Conservation (phyloP, 163 green algal species). For the Scenedesmus sp. region DNA sequence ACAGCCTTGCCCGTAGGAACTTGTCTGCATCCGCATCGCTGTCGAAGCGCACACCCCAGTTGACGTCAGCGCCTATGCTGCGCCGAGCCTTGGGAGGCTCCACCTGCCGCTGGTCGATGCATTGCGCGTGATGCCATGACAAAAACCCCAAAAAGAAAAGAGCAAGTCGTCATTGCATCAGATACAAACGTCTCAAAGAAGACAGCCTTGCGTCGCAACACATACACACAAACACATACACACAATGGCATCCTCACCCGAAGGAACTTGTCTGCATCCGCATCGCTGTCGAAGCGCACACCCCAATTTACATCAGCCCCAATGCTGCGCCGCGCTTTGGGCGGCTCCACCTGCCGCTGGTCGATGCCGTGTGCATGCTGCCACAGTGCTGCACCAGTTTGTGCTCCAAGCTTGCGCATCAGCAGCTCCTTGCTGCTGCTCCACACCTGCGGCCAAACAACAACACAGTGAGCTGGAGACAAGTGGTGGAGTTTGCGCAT, state of each 20-base stretch:
- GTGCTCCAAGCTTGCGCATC: constrained; percentile 79
- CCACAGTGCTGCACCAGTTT: constrained; percentile 77
- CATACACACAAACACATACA: background rate
- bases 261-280: constrained; percentile 59
- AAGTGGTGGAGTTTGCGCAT: background rate
- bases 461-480: background rate
- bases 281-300: constrained; percentile 79
- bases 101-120: constrained; percentile 46
- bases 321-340: constrained; percentile 75
- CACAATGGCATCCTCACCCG: background rate
- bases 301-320: constrained; percentile 97
- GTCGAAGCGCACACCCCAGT: constrained; percentile 94
- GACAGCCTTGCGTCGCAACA: background rate
- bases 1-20: constrained; percentile 53
- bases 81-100: constrained; percentile 67
- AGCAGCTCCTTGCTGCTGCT: constrained; percentile 65
- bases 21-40: constrained; percentile 43
- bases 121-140: constrained; percentile 75
- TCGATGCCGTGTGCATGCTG: constrained; percentile 72
- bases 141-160: too few relatives aligned
- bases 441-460: constrained; percentile 54
- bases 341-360: constrained; percentile 35
- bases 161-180: background rate
- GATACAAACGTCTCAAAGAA: background rate
- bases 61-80: constrained; percentile 92